phyloP scores from a whole-genome alignment of 2,329 filamentous ascomycete species.

The Verticillium tricorpus region DNA sequence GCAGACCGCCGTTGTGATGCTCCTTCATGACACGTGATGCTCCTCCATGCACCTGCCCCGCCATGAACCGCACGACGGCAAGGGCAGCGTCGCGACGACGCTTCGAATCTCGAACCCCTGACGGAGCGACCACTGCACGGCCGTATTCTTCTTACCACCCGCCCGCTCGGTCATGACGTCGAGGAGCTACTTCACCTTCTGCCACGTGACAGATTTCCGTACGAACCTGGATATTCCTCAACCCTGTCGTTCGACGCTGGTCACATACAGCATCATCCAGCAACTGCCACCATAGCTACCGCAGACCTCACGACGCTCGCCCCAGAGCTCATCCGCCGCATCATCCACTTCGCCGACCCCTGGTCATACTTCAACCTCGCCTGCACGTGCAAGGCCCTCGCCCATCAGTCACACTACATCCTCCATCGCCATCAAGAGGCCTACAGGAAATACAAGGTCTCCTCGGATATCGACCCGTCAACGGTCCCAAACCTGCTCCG shows the following conservation, averaged over 20 bases:
- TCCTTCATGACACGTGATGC: no score
- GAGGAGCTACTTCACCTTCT: slow-evolving; percentile 12
- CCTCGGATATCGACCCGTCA: slow-evolving; percentile 3
- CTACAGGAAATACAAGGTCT: neutral
- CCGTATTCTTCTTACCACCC: neutral
- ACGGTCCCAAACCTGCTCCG: slow-evolving; percentile 3
- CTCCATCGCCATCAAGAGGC: slow-evolving; percentile 3
- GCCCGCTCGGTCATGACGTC: slow-evolving; percentile 1
- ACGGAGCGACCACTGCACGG: neutral
- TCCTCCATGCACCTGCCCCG: neutral
- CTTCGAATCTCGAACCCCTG: neutral
- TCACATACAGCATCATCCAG: no score
- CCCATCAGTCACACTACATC: neutral
- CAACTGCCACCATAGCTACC: neutral
- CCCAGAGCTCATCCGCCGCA: slow-evolving; percentile 2
- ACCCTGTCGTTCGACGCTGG: no score
- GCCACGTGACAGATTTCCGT: no score
- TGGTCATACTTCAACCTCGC: neutral
- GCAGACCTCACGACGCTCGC: slow-evolving; percentile 1
- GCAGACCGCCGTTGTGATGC: no score
- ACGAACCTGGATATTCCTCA: no score
- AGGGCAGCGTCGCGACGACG: neutral
- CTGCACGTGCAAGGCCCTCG: neutral
- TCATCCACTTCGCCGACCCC: slow-evolving; percentile 1
- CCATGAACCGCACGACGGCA: neutral